Evolutionary conservation across 306 rosid species (phyloP).

Genomic region (Prunus davidiana): DNA sequence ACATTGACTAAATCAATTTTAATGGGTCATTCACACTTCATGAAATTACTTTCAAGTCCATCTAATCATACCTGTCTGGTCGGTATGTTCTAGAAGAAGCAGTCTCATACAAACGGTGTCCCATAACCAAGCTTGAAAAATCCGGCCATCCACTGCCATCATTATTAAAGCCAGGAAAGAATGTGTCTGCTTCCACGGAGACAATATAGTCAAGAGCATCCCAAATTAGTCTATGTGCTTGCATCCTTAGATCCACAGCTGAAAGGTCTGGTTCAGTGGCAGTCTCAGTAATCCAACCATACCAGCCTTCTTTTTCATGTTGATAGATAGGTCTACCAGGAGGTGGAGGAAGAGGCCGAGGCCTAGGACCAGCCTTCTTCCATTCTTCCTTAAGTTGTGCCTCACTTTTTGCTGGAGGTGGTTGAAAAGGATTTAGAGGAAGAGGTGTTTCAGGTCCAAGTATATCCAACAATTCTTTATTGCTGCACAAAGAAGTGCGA

Average conservation of each 20-base stretch:
- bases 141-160: conserved; percentile 96
- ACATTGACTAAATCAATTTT: neutral
- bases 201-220: conserved; percentile 96
- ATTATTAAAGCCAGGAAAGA: conserved; percentile 90
- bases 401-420: conserved; percentile 62
- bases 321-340: conserved; percentile 91
- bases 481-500: conserved; percentile 85
- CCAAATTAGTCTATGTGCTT: conserved; percentile 90
- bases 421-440: conserved; percentile 40
- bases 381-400: conserved; percentile 69
- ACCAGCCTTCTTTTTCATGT: conserved; percentile 98
- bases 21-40: neutral
- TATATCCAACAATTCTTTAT: conserved; percentile 66
- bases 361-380: conserved; percentile 97
- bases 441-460: conserved; percentile 85
- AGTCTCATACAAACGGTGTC: conserved; percentile 80
- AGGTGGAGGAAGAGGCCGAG: conserved; percentile 99
- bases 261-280: conserved; percentile 79
- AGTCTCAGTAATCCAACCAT: conserved; percentile 90
- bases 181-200: conserved; percentile 86
- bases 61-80: conserved; percentile 79
- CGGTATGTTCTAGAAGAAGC: conserved; percentile 83
- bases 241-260: conserved; percentile 72
- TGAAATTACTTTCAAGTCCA: conserved; percentile 6
- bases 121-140: conserved; percentile 95